Base-by-base conservation (phyloP, 2,329 filamentous ascomycete species). In the Mycosphaerella sp. region DNA sequence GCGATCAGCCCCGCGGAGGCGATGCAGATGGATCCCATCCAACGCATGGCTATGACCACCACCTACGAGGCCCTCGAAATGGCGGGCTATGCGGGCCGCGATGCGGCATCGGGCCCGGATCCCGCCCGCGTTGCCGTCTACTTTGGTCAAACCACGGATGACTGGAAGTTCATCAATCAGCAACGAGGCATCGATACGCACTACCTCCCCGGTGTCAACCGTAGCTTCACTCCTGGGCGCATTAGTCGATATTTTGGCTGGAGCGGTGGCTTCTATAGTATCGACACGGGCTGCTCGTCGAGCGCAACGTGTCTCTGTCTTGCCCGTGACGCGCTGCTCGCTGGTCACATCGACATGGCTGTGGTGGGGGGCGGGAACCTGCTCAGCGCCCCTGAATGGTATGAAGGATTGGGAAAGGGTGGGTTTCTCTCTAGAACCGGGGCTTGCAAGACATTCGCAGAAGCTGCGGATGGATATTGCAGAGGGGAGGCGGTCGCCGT, bases 401-500 rank as follows among this genome's bases (percentile, higher is more conserved):
- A 64, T 40, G 58, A 43, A 3, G 60, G 57, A 26, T 51, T 62
- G 12, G 57, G 56, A 39, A 43, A 48, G 34, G 59, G 50, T n/a
- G 49, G 48, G 29, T 62, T 62, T 39, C 39, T 60, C 5, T 55
- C 49, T 7, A 29, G 36, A 10, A 59, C 61, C 11, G 63, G 63
- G 23, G 66, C 72, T 9, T 65, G 60, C 55, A 69, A 69, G 23
- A 60, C 68, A 0, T 72, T 64, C 14, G 63, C 68, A 41, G 62
- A 62, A 38, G 46, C 23, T 4, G 69, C 68, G 0, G 65, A 69
- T 53, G 70, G 70, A 1, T 72, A 71, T 51, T 71, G 68, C 56
- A 64, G 70, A 4, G 67, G 43, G 1, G 70, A 72, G 34, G 67
- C 52, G 5, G 55, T 66, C 7, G 68, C 52, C 0, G 52, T 59